These are phyloP conservation scores for Coemansia sp. DNA, from an alignment of 192 early-diverging fungal genomes.

Conservation along the genomic window DNA sequence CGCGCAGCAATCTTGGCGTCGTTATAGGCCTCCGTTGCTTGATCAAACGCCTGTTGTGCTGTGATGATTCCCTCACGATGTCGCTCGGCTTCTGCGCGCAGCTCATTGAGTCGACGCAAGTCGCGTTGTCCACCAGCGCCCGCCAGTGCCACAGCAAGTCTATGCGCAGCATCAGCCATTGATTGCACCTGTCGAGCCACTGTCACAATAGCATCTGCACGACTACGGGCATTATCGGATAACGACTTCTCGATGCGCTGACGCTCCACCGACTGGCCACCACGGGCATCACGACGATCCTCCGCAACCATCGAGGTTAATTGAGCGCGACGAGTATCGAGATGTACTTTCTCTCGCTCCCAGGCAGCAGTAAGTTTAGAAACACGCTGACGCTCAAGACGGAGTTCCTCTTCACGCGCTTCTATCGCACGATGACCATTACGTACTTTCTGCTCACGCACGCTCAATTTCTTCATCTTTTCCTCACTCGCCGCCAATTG, in stretches of 20 bases:
- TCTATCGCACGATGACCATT: slow-evolving; percentile 26
- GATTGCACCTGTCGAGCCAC: neutral
- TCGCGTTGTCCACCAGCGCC: slow-evolving; percentile 7
- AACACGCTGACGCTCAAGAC: slow-evolving; percentile 11
- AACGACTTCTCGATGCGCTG: slow-evolving; percentile 10
- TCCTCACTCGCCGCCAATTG: slow-evolving; percentile 26
- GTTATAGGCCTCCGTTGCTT: slow-evolving; percentile 45
- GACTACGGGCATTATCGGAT: slow-evolving; percentile 16
- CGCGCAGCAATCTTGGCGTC: slow-evolving; percentile 52
- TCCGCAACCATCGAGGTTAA: slow-evolving; percentile 21
- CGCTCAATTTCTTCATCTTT: slow-evolving; percentile 25
- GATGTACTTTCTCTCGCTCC: slow-evolving; percentile 26
- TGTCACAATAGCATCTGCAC: slow-evolving; percentile 16
- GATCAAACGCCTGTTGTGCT: slow-evolving; percentile 46
- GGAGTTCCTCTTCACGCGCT: slow-evolving; percentile 31
- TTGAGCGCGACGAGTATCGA: slow-evolving; percentile 30
- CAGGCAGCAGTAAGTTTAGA: slow-evolving; percentile 11
- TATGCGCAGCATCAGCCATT: slow-evolving; percentile 12
- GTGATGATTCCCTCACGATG: slow-evolving; percentile 38
- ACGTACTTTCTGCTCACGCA: slow-evolving; percentile 28
- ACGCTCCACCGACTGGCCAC: slow-evolving; percentile 7
- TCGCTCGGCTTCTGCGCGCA: slow-evolving; percentile 19
- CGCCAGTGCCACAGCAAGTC: slow-evolving; percentile 11
- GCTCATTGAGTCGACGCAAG: slow-evolving; percentile 7
- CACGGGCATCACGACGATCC: slow-evolving; percentile 14